Evolutionary conservation across 257 asterid species (phyloP), one percentile per base, ranked within the genome.

Genomic region (Solanum sparsipilum): DNA sequence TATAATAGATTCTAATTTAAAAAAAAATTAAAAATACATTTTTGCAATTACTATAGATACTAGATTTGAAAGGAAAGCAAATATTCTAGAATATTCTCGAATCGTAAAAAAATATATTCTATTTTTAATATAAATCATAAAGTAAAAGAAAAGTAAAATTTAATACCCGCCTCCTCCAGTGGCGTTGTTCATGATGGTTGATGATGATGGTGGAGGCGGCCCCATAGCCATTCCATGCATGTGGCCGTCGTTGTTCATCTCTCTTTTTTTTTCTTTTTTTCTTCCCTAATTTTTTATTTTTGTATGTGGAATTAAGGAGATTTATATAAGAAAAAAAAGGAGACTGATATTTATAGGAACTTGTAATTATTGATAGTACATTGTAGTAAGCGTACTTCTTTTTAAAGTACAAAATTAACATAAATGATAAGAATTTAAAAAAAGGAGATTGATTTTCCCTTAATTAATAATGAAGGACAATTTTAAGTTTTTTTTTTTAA

Each of bases 191-290:
- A 75, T 76, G 7, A 18, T 75, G 9, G 85, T 79, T 20, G 88
- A 60, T 5, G 10, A 68, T 68, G 74, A 27, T 68, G 21, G 9
- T 20, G 84, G 27, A 0, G 89, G 68, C 9, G 89, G 88, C 68
- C 75, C 75, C 93, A 92, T 88, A 58, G 89, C 90, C 94, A 89
- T 93, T 15, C 89, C 91, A 10, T 35, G 60, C 87, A 23, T 84
- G 60, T 84, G 75, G 52, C 84, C 56, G 23, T 41, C 60, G 75
- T 86, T 8, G 29, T 84, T 85, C 85, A 70, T 89, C 9, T 38
- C 72, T 38, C 2, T 70, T 16, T 15, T 15, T 25, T 23, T 2
- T 36, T 75, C 6, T 74, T 23, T 9, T 41, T 23, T 3, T 56
- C 65, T 21, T 21, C 36, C 13, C 8, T 78, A 13, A 73, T 41